Conservation (phyloP, 2,329 filamentous ascomycete species). For the Colletotrichum endophyticum region DNA sequence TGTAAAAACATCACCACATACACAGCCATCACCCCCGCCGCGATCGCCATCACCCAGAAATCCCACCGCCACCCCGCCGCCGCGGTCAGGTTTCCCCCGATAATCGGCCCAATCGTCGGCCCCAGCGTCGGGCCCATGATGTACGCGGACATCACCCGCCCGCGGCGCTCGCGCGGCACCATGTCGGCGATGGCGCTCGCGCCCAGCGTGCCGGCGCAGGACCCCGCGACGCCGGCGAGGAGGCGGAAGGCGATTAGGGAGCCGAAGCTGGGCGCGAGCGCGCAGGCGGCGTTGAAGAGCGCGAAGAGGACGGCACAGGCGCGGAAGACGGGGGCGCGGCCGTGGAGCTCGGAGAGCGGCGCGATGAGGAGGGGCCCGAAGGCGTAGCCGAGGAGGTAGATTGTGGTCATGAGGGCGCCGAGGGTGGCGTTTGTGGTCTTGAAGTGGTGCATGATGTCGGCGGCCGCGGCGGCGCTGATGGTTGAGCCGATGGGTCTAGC, state of each 20-base stretch:
- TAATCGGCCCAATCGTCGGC: constrained; percentile 38
- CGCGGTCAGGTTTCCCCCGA: constrained; percentile 67
- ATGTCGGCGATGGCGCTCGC: constrained; percentile 51
- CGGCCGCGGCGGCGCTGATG: constrained; percentile 57
- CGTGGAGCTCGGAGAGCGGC: constrained; percentile 54
- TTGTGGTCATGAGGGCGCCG: constrained; percentile 26
- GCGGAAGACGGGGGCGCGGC: constrained; percentile 48
- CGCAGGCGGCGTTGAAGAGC: constrained; percentile 40
- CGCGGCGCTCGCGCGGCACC: constrained; percentile 34
- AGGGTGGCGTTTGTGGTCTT: constrained; percentile 49
- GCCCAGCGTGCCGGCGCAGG: constrained; percentile 58
- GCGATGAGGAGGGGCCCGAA: constrained; percentile 53
- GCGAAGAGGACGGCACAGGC: constrained; percentile 42
- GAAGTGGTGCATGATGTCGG: constrained; percentile 56
- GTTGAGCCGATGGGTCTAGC: constrained; percentile 55
- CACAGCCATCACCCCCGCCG: constrained; percentile 27
- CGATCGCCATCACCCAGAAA: constrained; percentile 69
- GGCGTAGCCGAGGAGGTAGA: constrained; percentile 60
- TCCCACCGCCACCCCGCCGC: constrained; percentile 65
- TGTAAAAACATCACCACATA: constrained; percentile 27
- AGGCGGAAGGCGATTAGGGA: constrained; percentile 55
- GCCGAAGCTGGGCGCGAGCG: constrained; percentile 39
- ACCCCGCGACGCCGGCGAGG: constrained; percentile 56
- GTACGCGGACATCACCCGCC: constrained; percentile 58
- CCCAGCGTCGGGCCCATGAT: constrained; percentile 55